phyloP scores from a whole-genome alignment of 352 stramenopile genomes.

The Phytophthora capsici region DNA sequence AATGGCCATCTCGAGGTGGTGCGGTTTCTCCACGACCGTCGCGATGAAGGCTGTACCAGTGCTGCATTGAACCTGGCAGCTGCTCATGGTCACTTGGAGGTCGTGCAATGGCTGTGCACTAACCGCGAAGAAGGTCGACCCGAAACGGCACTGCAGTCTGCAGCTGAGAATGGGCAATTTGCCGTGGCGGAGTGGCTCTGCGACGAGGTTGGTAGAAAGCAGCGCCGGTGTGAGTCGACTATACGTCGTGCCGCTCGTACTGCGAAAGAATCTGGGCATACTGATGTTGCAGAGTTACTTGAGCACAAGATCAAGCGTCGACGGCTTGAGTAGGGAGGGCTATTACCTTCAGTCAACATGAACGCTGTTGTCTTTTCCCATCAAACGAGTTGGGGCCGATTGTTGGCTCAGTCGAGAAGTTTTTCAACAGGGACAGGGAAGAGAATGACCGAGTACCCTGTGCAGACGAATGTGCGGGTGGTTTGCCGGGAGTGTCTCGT shows the following conservation, averaged over 20 bases:
- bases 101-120: constrained; percentile 12
- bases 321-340: constrained; percentile 11
- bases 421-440: neutral
- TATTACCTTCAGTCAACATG: neutral
- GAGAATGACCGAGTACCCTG: constrained; percentile 2
- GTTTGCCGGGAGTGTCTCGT: constrained; percentile 20
- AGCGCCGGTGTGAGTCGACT: constrained; percentile 20
- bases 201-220: constrained; percentile 9
- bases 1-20: constrained; percentile 22
- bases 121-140: constrained; percentile 24
- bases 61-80: constrained; percentile 18
- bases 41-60: constrained; percentile 25
- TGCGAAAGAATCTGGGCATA: constrained; percentile 17
- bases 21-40: constrained; percentile 23
- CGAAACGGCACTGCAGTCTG: constrained; percentile 8
- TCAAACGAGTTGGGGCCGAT: neutral
- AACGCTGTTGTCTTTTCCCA: constrained; percentile 7
- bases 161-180: constrained; percentile 17
- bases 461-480: constrained; percentile 13
- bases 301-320: constrained; percentile 28
- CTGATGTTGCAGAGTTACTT: constrained; percentile 11
- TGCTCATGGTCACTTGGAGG: constrained; percentile 12
- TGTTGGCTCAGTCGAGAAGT: constrained; percentile 10
- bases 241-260: constrained; percentile 16
- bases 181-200: constrained; percentile 16